Evolutionary conservation across 1,284 basidiomycete genomes (phyloP).

Genomic region (Cystobasidium sp.): DNA sequence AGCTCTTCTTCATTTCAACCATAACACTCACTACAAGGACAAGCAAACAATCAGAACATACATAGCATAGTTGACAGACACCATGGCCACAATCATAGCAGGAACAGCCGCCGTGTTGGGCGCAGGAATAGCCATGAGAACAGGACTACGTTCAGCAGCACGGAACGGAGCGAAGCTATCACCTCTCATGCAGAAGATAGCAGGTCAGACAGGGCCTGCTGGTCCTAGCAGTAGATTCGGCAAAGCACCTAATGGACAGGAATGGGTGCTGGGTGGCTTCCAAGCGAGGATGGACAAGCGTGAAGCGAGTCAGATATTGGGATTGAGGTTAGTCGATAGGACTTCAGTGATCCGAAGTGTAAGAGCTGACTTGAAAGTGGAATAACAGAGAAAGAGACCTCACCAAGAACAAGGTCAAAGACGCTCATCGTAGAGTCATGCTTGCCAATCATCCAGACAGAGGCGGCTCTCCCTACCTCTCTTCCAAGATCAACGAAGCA

Average conservation of each 20-base stretch:
- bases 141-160: conserved; percentile 49
- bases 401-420: conserved; percentile 75
- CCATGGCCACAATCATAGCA: conserved; percentile 46
- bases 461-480: conserved; percentile 92
- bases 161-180: conserved; percentile 49
- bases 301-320: conserved; percentile 88
- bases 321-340: conserved; percentile 82
- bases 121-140: conserved; percentile 47
- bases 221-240: conserved; percentile 57
- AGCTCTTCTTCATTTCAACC: not conserved
- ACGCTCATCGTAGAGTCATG: conserved; percentile 90
- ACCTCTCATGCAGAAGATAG: conserved; percentile 49
- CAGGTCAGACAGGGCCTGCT: conserved; percentile 44
- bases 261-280: conserved; percentile 94
- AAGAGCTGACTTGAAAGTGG: not conserved
- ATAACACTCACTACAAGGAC: not conserved
- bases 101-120: conserved; percentile 48
- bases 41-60: not conserved
- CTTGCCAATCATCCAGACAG: conserved; percentile 94
- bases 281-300: conserved; percentile 92
- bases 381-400: conserved; percentile 70
- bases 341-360: too few relatives aligned
- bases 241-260: conserved; percentile 51
- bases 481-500: conserved; percentile 68
- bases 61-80: not conserved